These are phyloP conservation scores for Hyaloscypha variabilis DNA, from an alignment of 495 filamentous ascomycete species.

Conservation along the genomic window DNA sequence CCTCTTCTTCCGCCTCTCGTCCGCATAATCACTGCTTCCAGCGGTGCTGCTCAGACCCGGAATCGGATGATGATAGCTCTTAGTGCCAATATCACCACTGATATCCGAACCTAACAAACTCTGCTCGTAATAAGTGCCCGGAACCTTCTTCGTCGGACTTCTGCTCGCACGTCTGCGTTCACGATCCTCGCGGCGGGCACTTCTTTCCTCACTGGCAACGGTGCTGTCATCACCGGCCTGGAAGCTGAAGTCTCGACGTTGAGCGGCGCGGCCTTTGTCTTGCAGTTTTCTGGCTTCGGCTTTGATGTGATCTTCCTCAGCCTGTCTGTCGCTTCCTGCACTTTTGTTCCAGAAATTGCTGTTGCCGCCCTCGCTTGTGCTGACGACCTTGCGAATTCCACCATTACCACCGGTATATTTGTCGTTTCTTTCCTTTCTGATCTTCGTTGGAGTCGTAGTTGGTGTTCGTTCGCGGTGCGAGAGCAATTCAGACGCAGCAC, in stretches of 20 bases:
- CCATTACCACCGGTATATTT: constrained; percentile 33
- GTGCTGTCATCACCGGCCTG: constrained; percentile 44
- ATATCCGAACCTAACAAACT: constrained; percentile 37
- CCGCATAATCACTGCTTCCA: constrained; percentile 45
- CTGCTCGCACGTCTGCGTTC: constrained; percentile 43
- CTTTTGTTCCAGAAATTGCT: not conserved
- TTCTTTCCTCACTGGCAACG: constrained; percentile 41
- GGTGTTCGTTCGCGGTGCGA: constrained; percentile 52
- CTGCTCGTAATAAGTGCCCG: constrained; percentile 22
- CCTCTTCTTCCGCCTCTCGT: constrained; percentile 46
- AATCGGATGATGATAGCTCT: constrained; percentile 78
- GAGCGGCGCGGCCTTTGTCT: constrained; percentile 42
- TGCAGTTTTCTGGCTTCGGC: constrained; percentile 48
- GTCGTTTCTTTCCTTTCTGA: constrained; percentile 23
- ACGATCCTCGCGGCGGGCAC: constrained; percentile 41
- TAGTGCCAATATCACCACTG: constrained; percentile 70
- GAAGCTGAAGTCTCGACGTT: constrained; percentile 52
- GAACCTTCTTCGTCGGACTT: constrained; percentile 32
- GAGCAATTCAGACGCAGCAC: constrained; percentile 38
- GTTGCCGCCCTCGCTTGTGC: constrained; percentile 46
- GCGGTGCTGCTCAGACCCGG: constrained; percentile 62
- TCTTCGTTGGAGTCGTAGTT: constrained; percentile 47
- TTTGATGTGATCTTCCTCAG: constrained; percentile 43
- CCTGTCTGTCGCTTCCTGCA: constrained; percentile 33
- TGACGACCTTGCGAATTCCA: constrained; percentile 57